These are phyloP conservation scores for Psilocybe cyanescens DNA, from an alignment of 768 basidiomycete genomes.

Conservation along the genomic window DNA sequence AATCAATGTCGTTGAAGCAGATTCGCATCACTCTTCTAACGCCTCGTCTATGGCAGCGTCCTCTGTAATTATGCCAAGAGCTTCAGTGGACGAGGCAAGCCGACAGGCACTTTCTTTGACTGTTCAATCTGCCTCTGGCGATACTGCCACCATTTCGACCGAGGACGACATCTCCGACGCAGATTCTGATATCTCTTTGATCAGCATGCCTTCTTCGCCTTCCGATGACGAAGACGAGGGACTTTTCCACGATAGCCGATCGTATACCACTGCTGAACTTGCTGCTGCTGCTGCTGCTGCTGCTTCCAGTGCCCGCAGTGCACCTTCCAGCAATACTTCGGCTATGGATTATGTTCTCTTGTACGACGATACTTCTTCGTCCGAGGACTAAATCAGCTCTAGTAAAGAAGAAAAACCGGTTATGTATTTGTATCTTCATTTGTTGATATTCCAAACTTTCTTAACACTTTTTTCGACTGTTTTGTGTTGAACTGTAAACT, in stretches of 20 bases:
- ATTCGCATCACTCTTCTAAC: constrained; percentile 35
- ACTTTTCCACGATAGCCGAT: constrained; percentile 56
- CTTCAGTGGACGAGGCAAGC: constrained; percentile 25
- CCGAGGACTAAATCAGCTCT: constrained; percentile 34
- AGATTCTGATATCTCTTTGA: constrained; percentile 57
- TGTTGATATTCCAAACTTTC: not conserved
- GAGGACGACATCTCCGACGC: constrained; percentile 38
- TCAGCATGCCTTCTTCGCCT: constrained; percentile 63
- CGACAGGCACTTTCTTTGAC: constrained; percentile 20
- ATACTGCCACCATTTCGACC: constrained; percentile 21
- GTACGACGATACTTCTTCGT: constrained; percentile 67
- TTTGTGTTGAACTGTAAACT: too few relatives aligned
- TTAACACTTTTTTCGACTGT: not conserved
- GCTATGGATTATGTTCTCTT: constrained; percentile 70
- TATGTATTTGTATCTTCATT: constrained; percentile 10
- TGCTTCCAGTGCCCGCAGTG: constrained; percentile 5
- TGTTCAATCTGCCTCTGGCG: constrained; percentile 20
- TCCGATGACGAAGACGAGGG: constrained; percentile 53
- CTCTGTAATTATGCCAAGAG: constrained; percentile 28
- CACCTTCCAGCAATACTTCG: constrained; percentile 5
- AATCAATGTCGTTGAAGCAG: constrained; percentile 67
- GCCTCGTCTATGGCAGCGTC: constrained; percentile 65
- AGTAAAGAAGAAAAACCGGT: not conserved
- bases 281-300: constrained; percentile 14
- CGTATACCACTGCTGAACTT: constrained; percentile 22